These are phyloP conservation scores for Mucor lusitanicus DNA, from an alignment of 371 early-diverging fungal genomes.

Conservation along the genomic window DNA sequence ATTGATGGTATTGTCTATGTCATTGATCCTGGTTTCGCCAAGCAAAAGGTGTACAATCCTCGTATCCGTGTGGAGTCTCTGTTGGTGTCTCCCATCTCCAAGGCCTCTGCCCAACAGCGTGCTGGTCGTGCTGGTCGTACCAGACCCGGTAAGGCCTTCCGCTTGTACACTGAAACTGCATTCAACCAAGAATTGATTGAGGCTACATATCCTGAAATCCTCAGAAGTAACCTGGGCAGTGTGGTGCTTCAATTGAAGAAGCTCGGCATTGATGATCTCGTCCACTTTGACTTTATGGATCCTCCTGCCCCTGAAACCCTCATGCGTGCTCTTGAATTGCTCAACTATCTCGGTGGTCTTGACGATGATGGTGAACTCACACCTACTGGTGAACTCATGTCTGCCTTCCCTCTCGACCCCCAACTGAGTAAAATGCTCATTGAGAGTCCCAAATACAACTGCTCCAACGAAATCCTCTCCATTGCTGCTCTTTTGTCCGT, in stretches of 20 bases:
- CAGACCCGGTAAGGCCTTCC: conserved; percentile 91
- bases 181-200: conserved; percentile 81
- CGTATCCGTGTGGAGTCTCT: conserved; percentile 86
- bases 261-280: conserved; percentile 86
- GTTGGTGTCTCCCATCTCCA: conserved; percentile 75
- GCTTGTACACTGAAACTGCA: conserved; percentile 89
- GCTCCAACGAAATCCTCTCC: conserved; percentile 91
- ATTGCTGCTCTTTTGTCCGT: conserved; percentile 93
- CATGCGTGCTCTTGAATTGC: conserved; percentile 89
- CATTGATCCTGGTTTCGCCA: conserved; percentile 97
- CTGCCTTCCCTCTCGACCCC: conserved; percentile 93
- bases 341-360: conserved; percentile 89
- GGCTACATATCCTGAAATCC: conserved; percentile 90
- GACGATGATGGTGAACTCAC: conserved; percentile 90
- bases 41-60: conserved; percentile 98
- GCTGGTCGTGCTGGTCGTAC: conserved; percentile 94
- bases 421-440: conserved; percentile 86
- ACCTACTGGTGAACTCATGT: conserved; percentile 76
- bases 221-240: conserved; percentile 82
- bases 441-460: conserved; percentile 78
- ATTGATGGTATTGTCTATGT: conserved; percentile 99
- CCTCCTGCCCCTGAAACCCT: conserved; percentile 91
- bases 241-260: conserved; percentile 88
- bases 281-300: conserved; percentile 95
- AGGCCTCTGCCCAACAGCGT: conserved; percentile 84